Evolutionary conservation across 352 stramenopile genomes (phyloP).

Genomic region (Globisporangium paddicum): DNA sequence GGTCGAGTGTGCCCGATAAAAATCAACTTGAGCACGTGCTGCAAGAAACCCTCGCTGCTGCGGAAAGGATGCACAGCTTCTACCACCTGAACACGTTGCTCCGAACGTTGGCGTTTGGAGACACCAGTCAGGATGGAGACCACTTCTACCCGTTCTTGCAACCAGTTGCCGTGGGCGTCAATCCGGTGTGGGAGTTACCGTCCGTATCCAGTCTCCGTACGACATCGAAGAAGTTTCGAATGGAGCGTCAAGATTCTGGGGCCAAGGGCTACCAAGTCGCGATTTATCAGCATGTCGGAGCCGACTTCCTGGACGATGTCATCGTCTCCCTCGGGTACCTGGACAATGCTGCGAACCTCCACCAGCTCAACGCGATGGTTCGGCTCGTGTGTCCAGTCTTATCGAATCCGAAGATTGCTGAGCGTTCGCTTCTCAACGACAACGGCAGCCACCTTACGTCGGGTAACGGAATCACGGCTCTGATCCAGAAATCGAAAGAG

Average conservation of each 20-base stretch:
- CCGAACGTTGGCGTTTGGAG: conserved; percentile 32
- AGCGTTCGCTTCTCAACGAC: conserved; percentile 20
- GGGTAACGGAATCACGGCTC: conserved; percentile 12
- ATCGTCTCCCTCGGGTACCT: conserved; percentile 48
- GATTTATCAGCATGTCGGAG: conserved; percentile 47
- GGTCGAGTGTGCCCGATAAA: conserved; percentile 4
- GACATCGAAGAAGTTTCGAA: conserved; percentile 8
- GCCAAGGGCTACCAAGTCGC: conserved; percentile 13
- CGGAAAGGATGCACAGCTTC: conserved; percentile 44
- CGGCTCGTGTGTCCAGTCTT: conserved; percentile 55
- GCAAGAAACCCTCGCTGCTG: conserved; percentile 32
- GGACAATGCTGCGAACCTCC: conserved; percentile 31
- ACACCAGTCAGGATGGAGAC: conserved; percentile 18
- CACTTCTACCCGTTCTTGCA: conserved; percentile 21
- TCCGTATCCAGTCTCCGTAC: conserved; percentile 11
- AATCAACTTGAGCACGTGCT: conserved; percentile 28
- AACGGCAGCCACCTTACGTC: not conserved
- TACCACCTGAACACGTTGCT: conserved; percentile 50
- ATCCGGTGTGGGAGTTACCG: conserved; percentile 30
- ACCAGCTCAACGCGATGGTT: conserved; percentile 60
- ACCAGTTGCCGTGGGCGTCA: conserved; percentile 18
- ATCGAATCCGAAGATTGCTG: conserved; percentile 30
- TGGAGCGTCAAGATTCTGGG: not conserved
- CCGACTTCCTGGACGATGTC: conserved; percentile 56
- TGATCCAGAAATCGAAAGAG: conserved; percentile 28